phyloP scores from a whole-genome alignment of 148 eudicot species.

The Rhododendron griersonianum region DNA sequence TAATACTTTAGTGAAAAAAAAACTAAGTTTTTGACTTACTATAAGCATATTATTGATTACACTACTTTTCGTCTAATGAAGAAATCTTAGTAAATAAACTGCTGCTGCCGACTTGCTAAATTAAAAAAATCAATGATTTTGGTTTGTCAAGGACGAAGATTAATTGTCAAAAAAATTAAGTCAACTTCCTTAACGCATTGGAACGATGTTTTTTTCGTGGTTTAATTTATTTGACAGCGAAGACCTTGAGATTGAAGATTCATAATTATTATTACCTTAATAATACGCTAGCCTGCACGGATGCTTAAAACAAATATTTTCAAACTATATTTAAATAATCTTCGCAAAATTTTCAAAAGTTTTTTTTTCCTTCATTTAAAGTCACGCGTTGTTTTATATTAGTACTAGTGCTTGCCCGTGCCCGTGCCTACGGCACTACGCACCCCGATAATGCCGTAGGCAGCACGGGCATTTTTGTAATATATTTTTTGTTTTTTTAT shows the following conservation, averaged over 20 bases:
- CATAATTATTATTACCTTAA: background rate
- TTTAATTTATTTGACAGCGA: conserved; percentile 10
- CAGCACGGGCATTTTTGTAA: too few species aligned
- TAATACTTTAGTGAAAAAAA: background rate
- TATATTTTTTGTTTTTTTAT: too few species aligned
- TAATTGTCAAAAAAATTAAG: background rate
- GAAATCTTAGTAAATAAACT: background rate
- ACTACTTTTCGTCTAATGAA: background rate
- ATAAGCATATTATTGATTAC: background rate
- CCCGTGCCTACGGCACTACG: too few species aligned
- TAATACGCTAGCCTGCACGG: conserved; percentile 5
- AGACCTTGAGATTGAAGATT: conserved; percentile 21
- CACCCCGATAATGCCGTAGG: too few species aligned
- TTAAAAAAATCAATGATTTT: background rate
- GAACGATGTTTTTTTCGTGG: conserved; percentile 9
- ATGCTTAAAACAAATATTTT: background rate
- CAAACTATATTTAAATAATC: background rate
- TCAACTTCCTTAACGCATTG: conserved; percentile 17
- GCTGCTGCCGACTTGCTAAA: background rate
- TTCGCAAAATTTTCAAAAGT: background rate
- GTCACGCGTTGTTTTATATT: background rate
- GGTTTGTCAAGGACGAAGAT: conserved; percentile 4
- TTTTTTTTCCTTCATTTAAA: background rate
- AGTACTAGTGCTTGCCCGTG: background rate
- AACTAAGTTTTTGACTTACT: background rate